Percentiles rank a stretch among this genome's conserved stretches.
These are phyloP conservation scores for Cordyceps cicadae DNA, from an alignment of 2,329 filamentous ascomycete species.

Conservation along the genomic window DNA sequence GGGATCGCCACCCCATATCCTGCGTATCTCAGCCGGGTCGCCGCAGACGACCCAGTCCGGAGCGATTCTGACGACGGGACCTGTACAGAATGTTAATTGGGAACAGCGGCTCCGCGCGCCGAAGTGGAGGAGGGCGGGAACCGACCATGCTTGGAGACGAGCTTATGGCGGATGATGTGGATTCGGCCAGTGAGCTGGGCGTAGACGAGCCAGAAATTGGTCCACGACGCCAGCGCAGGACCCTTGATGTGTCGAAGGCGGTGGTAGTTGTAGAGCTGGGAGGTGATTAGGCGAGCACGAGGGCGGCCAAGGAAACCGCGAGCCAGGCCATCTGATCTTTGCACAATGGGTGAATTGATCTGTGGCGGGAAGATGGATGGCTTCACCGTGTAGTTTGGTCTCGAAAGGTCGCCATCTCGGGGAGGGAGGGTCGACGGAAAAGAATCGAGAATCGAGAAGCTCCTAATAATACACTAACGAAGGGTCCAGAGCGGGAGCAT, in stretches of 20 bases:
- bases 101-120: neutral
- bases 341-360: neutral
- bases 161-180: neutral
- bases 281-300: neutral
- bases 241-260: slow-evolving; percentile 23
- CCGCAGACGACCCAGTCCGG: slow-evolving; percentile 23
- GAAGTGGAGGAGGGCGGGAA: neutral
- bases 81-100: slow-evolving; percentile 12
- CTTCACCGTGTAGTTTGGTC: neutral
- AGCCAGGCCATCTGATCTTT: neutral
- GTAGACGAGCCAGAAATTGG: slow-evolving; percentile 24
- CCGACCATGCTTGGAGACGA: neutral
- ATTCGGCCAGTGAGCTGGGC: slow-evolving; percentile 14
- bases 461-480: neutral
- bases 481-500: neutral
- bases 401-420: neutral
- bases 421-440: neutral
- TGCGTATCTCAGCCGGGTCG: slow-evolving; percentile 22
- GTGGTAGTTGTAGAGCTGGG: neutral
- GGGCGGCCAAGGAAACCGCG: neutral
- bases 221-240: slow-evolving; percentile 20
- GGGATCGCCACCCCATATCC: slow-evolving; percentile 23
- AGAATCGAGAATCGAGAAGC: neutral
- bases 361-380: neutral
- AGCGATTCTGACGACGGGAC: slow-evolving; percentile 21